Conservation (phyloP, 2,329 filamentous ascomycete species). For the Lanzia echinophila region DNA sequence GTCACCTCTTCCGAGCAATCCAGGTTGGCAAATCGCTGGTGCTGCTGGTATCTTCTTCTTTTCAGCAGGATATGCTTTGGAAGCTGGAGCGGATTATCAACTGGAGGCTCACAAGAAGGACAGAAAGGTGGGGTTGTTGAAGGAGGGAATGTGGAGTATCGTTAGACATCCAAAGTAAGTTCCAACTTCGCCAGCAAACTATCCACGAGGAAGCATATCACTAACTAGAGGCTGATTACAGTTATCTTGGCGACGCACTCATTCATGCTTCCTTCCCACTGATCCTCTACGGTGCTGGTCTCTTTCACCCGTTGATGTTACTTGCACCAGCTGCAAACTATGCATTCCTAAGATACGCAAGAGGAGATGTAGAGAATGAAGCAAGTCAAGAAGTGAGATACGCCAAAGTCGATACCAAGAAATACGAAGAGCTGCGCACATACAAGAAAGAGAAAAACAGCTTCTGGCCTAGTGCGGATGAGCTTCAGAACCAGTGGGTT, state of each 20-base stretch:
- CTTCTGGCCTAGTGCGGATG: slow-evolving; percentile 10
- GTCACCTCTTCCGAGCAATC: slow-evolving; percentile 1
- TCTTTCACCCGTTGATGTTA: slow-evolving; percentile 12
- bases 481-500: slow-evolving; percentile 8
- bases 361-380: slow-evolving; percentile 11
- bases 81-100: slow-evolving; percentile 13
- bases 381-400: slow-evolving; percentile 10
- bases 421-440: slow-evolving; percentile 2
- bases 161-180: slow-evolving; percentile 16
- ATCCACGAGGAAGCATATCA: not conserved
- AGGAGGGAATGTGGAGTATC: slow-evolving; percentile 13
- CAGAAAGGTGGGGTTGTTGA: not conserved
- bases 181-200: not conserved
- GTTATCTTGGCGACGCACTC: slow-evolving; percentile 15
- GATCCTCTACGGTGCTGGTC: slow-evolving; percentile 11
- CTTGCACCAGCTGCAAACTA: slow-evolving; percentile 13
- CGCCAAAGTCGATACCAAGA: not conserved
- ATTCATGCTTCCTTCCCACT: slow-evolving; percentile 14
- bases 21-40: slow-evolving; percentile 7
- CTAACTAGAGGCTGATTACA: not conserved
- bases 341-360: slow-evolving; percentile 8
- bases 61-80: slow-evolving; percentile 9
- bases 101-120: slow-evolving; percentile 6
- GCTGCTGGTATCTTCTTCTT: slow-evolving; percentile 11
- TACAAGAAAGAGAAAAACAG: slow-evolving; percentile 12